These are phyloP conservation scores for Agaricales sp. DNA, from an alignment of 1,284 basidiomycete species.

Conservation along the genomic window DNA sequence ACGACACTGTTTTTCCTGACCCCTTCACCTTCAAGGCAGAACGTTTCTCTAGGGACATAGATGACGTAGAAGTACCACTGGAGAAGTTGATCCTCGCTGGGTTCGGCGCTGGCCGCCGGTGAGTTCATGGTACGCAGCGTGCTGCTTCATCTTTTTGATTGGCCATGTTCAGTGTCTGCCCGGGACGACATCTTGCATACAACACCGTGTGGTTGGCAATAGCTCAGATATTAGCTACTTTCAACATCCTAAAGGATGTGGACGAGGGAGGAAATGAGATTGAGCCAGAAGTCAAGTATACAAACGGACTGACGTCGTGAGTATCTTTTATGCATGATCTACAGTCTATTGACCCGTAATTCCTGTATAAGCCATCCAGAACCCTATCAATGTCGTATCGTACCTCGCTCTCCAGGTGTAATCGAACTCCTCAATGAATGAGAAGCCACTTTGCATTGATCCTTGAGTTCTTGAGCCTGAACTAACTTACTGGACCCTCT, in stretches of 20 bases:
- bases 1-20: slow-evolving; percentile 8
- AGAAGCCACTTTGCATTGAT: too few species aligned
- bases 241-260: background rate
- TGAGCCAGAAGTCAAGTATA: background rate
- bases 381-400: background rate
- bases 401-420: background rate
- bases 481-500: too few species aligned
- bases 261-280: background rate
- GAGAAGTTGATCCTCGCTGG: background rate
- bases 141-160: background rate
- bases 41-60: background rate
- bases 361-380: background rate
- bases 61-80: background rate
- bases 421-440: background rate
- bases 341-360: background rate
- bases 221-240: background rate
- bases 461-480: too few species aligned
- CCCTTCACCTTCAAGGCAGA: slow-evolving; percentile 11
- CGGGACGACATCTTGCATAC: background rate
- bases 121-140: background rate
- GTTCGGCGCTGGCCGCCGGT: background rate
- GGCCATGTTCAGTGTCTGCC: background rate
- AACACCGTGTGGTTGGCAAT: background rate
- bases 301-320: background rate
- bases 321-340: background rate